Evolutionary conservation across 495 filamentous ascomycete genomes (phyloP).

Genomic region (Xeromyces bisporus): DNA sequence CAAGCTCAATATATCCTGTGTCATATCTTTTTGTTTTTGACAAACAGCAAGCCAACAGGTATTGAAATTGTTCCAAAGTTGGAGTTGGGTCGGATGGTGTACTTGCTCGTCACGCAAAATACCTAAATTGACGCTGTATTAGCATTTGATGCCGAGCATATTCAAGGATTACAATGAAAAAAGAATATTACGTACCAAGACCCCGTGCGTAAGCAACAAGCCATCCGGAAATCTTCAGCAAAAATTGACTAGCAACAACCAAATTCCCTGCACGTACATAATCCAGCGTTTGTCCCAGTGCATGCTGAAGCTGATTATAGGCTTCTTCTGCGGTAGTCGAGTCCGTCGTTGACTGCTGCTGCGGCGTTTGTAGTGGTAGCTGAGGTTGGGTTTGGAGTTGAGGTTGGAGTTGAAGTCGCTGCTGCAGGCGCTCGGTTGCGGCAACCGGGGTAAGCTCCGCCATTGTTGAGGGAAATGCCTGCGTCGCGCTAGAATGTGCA

Average conservation of each 20-base stretch:
- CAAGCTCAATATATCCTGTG: conserved; percentile 37
- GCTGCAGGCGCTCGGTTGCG: conserved; percentile 20
- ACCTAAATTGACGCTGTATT: conserved; percentile 27
- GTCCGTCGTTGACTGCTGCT: conserved; percentile 16
- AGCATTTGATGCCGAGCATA: no score
- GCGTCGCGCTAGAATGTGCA: conserved; percentile 29
- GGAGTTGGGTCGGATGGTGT: conserved; percentile 51
- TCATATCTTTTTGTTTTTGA: conserved; percentile 73
- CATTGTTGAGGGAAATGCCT: conserved; percentile 38
- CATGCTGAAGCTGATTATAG: conserved; percentile 58
- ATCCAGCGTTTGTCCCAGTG: conserved; percentile 57
- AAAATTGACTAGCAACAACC: conserved; percentile 49
- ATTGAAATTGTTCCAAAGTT: conserved; percentile 91
- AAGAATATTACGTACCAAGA: conserved; percentile 78
- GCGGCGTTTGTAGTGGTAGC: conserved; percentile 2
- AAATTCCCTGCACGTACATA: conserved; percentile 58
- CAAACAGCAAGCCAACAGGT: conserved; percentile 79
- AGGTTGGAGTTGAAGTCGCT: conserved; percentile 19
- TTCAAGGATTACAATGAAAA: no score
- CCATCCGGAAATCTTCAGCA: conserved; percentile 73
- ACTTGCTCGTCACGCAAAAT: conserved; percentile 59
- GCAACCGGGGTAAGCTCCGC: conserved; percentile 31
- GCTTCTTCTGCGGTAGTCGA: conserved; percentile 37
- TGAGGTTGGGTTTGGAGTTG: conserved; percentile 23
- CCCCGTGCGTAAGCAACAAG: conserved; percentile 63